Evolutionary conservation across 2,329 filamentous ascomycete genomes (phyloP), one percentile per base, ranked within the genome.

Genomic region (Dactylellina haptotyla): DNA sequence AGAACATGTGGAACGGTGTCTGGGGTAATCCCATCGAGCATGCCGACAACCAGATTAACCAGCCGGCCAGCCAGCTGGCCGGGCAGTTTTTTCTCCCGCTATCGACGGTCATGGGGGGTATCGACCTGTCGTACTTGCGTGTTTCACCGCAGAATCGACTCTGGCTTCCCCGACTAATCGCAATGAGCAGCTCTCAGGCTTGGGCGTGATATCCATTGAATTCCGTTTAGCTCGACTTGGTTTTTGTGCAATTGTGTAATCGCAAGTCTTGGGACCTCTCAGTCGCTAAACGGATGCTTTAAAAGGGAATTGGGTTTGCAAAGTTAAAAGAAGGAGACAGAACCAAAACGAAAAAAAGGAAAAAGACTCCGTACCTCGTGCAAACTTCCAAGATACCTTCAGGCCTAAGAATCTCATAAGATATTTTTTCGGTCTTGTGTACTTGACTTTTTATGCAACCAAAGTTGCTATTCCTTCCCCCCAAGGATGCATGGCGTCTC

Each of bases 401-500:
- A 41, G 53, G 14, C 63, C 53, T n/a, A 53, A 28, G 28, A 51
- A 51, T 32, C 10, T 39, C 46, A 66, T 23, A 50, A 39, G 32
- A 39, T 46, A 14, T 34, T 50, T 53, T 69, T 69, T 61, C 41
- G 39, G 30, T 48, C 45, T 57, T 50, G 18, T 46, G 41, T 8
- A 20, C 32, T 43, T 26, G 32, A 34, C n/a, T n/a, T n/a, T 26
- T 72, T 58, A 65, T 72, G 67, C 67, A 65, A 20, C 18, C 28
- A 37, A 64, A 53, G 53, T 46, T 54, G 37, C 54, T 72, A 46
- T 54, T 59, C 58, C 51, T 59, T 59, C 34, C 67, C 51, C 51
- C 59, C 67, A 53, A 64, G 46, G 59, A 59, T 65, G 67, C 67
- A 72, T 72, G 67, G 67, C 45, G 53, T 65, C 43, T 72, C 59